Base-by-base conservation (phyloP, 2,329 filamentous ascomycete species). In the Venturia carpophila region DNA sequence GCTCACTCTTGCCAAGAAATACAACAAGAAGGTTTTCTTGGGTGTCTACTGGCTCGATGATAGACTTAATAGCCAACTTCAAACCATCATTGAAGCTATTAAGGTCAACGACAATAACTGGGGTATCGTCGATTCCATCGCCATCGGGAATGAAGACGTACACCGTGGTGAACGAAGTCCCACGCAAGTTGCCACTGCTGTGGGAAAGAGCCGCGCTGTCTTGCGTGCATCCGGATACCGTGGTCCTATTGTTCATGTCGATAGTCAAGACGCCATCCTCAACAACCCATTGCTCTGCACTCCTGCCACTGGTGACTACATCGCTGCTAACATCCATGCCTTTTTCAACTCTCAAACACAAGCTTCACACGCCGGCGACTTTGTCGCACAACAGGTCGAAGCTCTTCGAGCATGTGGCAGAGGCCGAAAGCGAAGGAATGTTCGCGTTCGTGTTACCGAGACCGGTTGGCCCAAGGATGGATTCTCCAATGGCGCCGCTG, bases 391-490 rank as follows among this genome's bases (percentile, higher is more conserved):
- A 34, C 85, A 87, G 68, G 82, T 79, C 7, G 37, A 73, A 70
- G 7, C 77, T 87, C 66, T 77, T 77, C 21, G 69, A 74, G 3
- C 78, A 77, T 64, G 64, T 41, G 58, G 45, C 34, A 11, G 1
- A 17, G 45, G 34, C 24, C 21, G 30, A 15, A 55, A 39, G 30
- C 60, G 64, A 42, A 11, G 60, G 3, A 77, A 77, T 68, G 88
- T 91, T 75, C 80, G 82, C 58, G 82, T 89, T 41, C 79, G 93
- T 45, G 86, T 95, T 69, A 91, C 90, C 1, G 92, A 96, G 79
- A 87, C 88, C 3, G 92, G 92, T 62, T 96, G 91, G 91, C 91
- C 91, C 52, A 86, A 84, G 73, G 75, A 84, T 69, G 91, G 91
- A 21, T 69, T 78, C 15, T 67, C 80, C 63, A 92, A 94, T 72